Base-by-base conservation (phyloP, 345 rosid genomes). In the Moricandia arvensis region DNA sequence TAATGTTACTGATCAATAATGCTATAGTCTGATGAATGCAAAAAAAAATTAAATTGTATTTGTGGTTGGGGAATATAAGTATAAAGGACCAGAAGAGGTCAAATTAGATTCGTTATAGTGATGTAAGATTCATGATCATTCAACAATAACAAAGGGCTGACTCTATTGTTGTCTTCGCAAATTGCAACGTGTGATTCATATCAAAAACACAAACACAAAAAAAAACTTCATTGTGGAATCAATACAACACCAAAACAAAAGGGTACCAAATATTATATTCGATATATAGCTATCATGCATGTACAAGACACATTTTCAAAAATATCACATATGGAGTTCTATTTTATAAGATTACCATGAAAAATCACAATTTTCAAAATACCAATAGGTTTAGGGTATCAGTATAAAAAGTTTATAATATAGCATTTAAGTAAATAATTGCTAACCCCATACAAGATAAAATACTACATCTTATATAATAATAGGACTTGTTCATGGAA, bases 81-180 rank as follows among this genome's bases (percentile, higher is more conserved):
- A 66, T 74, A 29, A 62, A 37, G 80, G 76, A 77, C 72, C 76
- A 77, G 18, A 38, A 17, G 57, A 77, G 71, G 71, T 64, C 66
- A 71, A 57, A 37, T 57, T 45, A 7, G 72, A 64, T 71, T 77
- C 72, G 31, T 2, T 64, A 43, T 33, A 71, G 49, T 61, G 75
- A 57, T 70, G 54, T 70, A 31, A 76, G 63, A 70, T 76, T 70
- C 80, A 63, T 63, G n/a, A n/a, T n/a, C n/a, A n/a, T n/a, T n/a
- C n/a, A n/a, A n/a, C 66, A 70, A 63, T 33, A 57, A 64, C 66
- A 27, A 21, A 57, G 71, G 51, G 75, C 65, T 77, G 80, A 77
- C 80, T 57, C 31, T 33, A 21, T 58, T 31, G 24, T 64, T 43
- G 67, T 71, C 60, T 69, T 76, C 29, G 51, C 66, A 55, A 70